These are phyloP conservation scores for Picea abies DNA, from an alignment of 83 land plant species.

Conservation along the genomic window DNA sequence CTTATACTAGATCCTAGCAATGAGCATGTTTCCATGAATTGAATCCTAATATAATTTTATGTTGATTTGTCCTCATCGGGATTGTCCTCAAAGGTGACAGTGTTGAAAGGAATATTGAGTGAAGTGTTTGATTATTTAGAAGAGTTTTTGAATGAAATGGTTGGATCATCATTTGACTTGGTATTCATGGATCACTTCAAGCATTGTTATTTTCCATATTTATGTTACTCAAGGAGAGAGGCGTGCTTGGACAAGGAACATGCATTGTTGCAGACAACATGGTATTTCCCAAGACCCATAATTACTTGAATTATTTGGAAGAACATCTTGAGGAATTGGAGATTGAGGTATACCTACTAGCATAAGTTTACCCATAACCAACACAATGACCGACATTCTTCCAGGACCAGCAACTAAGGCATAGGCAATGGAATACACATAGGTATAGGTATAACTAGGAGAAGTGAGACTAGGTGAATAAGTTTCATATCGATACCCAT, in stretches of 20 bases:
- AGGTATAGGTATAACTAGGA: too few species aligned
- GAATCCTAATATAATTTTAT: neutral
- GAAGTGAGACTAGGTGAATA: too few species aligned
- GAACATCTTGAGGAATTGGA: conserved; percentile 18
- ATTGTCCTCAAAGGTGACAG: too few species aligned
- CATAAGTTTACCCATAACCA: too few species aligned
- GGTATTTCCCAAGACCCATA: conserved; percentile 22
- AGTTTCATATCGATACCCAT: too few species aligned
- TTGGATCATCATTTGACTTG: conserved; percentile 14
- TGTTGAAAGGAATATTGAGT: conserved; percentile 3
- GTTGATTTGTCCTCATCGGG: too few species aligned
- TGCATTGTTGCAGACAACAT: conserved; percentile 22
- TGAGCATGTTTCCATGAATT: too few species aligned
- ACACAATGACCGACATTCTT: too few species aligned
- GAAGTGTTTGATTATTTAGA: conserved; percentile 11
- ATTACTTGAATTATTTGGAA: conserved; percentile 17
- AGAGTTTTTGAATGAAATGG: conserved; percentile 6
- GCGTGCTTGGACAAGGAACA: conserved; percentile 22
- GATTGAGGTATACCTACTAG: conserved; percentile 10
- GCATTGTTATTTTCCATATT: conserved; percentile 16
- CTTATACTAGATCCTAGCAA: too few species aligned
- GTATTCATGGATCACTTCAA: neutral
- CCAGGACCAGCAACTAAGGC: too few species aligned
- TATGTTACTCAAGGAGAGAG: conserved; percentile 7
- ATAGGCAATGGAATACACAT: too few species aligned